phyloP scores from a whole-genome alignment of 352 stramenopile genomes.

The Globisporangium mamillatum region DNA sequence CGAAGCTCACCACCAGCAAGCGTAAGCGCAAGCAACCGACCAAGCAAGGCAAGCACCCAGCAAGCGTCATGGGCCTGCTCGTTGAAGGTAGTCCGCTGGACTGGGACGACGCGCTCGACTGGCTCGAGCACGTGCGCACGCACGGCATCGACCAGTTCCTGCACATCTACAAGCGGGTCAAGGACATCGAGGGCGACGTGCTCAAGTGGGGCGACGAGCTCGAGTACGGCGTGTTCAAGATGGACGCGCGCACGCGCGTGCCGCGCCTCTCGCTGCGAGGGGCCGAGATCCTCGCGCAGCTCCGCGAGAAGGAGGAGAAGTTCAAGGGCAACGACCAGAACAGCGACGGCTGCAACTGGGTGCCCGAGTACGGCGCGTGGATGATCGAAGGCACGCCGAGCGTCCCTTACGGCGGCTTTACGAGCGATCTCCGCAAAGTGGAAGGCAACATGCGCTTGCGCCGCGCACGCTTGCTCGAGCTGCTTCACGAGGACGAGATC shows the following conservation, averaged over 20 bases:
- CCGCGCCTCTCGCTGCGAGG: slow-evolving; percentile 90
- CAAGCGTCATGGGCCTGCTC: slow-evolving; percentile 64
- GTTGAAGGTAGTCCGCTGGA: slow-evolving; percentile 94
- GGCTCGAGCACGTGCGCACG: slow-evolving; percentile 94
- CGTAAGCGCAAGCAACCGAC: not conserved
- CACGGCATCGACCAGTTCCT: slow-evolving; percentile 98
- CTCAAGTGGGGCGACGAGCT: slow-evolving; percentile 99
- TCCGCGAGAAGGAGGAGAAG: slow-evolving; percentile 88
- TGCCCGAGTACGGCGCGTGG: slow-evolving; percentile 99
- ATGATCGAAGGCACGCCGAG: slow-evolving; percentile 99
- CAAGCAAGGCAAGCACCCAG: too few relatives aligned
- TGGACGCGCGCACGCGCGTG: slow-evolving; percentile 87
- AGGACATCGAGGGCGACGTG: slow-evolving; percentile 94
- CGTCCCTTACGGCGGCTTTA: slow-evolving; percentile 94
- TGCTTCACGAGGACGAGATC: slow-evolving; percentile 94
- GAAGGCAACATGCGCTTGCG: slow-evolving; percentile 98
- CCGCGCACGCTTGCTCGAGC: slow-evolving; percentile 91
- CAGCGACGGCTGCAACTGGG: slow-evolving; percentile 95
- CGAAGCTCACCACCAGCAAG: not conserved
- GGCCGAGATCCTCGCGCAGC: slow-evolving; percentile 93
- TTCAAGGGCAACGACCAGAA: slow-evolving; percentile 30
- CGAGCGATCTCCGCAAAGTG: slow-evolving; percentile 93
- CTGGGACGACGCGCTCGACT: slow-evolving; percentile 94
- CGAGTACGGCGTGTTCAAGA: slow-evolving; percentile 97
- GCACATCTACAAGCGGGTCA: slow-evolving; percentile 94